Evolutionary conservation across 148 eudicot species (phyloP), one percentile per base, ranked within the genome.

Genomic region (Spergularia marina): DNA sequence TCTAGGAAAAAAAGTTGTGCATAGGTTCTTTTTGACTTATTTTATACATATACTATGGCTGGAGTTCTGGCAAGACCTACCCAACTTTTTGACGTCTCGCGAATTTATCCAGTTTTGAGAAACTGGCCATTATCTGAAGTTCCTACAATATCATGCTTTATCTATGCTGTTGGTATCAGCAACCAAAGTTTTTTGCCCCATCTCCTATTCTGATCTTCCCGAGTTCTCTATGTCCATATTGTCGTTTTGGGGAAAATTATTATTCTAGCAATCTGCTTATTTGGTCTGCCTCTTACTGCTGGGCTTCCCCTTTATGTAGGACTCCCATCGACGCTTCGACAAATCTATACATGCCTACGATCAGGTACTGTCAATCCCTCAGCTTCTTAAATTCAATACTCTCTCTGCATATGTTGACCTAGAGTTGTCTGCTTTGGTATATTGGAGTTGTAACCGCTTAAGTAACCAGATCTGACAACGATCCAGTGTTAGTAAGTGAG

Each of bases 251-350:
- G 18, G 11, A 58, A 79, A 20, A 68, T 20, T 53, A 66, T 51
- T 68, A 39, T 60, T 40, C 53, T 15, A 63, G 20, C 23, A 36
- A 30, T 73, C n/a, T 53, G 59, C 74, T 66, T 7, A 65, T 65
- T 71, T 25, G 10, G 36, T 70, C 63, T 25, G 70, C 60, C 41
- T 70, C 62, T 47, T 41, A n/a, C 20, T 34, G 55, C 44, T 30
- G 14, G 47, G 57, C 59, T 60, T 77, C 71, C 61, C 17, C 34
- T 77, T 74, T 20, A 41, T 82, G 82, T 93, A 94, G 98, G 98
- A 91, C 39, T 89, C 91, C 63, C 97, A 97, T 55, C 85, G 85
- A 66, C 87, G 91, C 78, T 90, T 94, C 73, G 97, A 94, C 85
- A 94, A 92, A 84, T 84, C 97, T 73, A 79, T 84, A 61, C 47